Percentiles rank a stretch among this genome's conserved stretches.
phyloP scores from a whole-genome alignment of 208 protist species.

The Leishmania braziliensis region DNA sequence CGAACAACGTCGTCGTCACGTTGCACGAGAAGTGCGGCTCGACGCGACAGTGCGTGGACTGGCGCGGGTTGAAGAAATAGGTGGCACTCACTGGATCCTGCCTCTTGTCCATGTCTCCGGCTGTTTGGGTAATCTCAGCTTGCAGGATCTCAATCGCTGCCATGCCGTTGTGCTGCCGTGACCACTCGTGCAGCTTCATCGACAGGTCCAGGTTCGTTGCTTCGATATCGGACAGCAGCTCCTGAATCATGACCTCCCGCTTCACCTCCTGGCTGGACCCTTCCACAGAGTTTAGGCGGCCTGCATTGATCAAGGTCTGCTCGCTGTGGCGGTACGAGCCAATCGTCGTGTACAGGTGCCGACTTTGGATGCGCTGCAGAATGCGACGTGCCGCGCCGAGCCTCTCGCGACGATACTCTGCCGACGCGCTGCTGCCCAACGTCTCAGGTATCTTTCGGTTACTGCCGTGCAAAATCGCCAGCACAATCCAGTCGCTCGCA shows the following conservation, averaged over 20 bases:
- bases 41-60: slow-evolving; percentile 25
- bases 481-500: slow-evolving; percentile 64
- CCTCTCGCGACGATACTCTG: background rate
- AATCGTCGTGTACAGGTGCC: slow-evolving; percentile 55
- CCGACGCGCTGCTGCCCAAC: background rate
- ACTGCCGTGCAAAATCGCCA: slow-evolving; percentile 50
- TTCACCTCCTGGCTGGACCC: slow-evolving; percentile 29
- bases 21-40: slow-evolving; percentile 31
- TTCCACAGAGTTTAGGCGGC: background rate
- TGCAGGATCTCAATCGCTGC: slow-evolving; percentile 26
- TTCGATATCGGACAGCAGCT: slow-evolving; percentile 6
- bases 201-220: slow-evolving; percentile 6
- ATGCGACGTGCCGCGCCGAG: slow-evolving; percentile 43
- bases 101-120: slow-evolving; percentile 40
- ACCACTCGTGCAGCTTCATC: slow-evolving; percentile 26
- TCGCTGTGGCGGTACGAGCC: slow-evolving; percentile 33
- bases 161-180: slow-evolving; percentile 7
- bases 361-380: slow-evolving; percentile 43
- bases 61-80: slow-evolving; percentile 43
- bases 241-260: slow-evolving; percentile 20
- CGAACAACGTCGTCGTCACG: slow-evolving; percentile 22
- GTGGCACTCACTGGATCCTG: slow-evolving; percentile 30
- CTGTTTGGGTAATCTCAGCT: slow-evolving; percentile 33
- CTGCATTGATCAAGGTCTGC: slow-evolving; percentile 11
- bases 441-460: background rate